Evolutionary conservation across 352 stramenopile genomes (phyloP).

Genomic region (Phytophthora pseudosyringae): DNA sequence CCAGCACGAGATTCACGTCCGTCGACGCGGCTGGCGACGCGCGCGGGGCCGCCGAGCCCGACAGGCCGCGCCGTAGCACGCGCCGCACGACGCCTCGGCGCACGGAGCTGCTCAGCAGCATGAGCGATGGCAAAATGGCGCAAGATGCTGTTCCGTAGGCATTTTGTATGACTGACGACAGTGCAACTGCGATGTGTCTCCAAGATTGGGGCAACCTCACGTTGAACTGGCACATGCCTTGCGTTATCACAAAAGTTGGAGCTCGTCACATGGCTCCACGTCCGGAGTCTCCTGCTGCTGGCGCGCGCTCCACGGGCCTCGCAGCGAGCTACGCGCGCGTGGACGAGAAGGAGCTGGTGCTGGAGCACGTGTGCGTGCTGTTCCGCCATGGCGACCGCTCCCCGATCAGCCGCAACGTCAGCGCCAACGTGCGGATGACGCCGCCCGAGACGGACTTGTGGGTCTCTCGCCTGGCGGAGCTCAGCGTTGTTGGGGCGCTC

Average conservation of each 20-base stretch:
- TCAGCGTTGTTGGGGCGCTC: slow-evolving; percentile 52
- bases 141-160: too few species aligned
- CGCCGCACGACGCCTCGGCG: slow-evolving; percentile 11
- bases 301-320: not conserved
- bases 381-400: slow-evolving; percentile 84
- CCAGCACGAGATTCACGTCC: slow-evolving; percentile 34
- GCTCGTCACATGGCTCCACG: slow-evolving; percentile 25
- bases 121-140: not conserved
- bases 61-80: slow-evolving; percentile 12
- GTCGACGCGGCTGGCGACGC: not conserved
- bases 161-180: too few species aligned
- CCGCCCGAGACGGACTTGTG: slow-evolving; percentile 64
- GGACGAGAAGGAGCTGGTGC: slow-evolving; percentile 35
- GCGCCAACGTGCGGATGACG: slow-evolving; percentile 51
- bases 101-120: slow-evolving; percentile 7
- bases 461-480: slow-evolving; percentile 54
- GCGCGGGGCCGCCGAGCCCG: slow-evolving; percentile 14
- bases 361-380: slow-evolving; percentile 73
- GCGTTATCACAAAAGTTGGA: slow-evolving; percentile 18
- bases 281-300: slow-evolving; percentile 6
- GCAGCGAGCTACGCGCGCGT: not conserved
- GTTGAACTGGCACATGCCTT: slow-evolving; percentile 22
- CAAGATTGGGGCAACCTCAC: not conserved
- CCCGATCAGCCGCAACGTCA: slow-evolving; percentile 68
- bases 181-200: too few species aligned